Base-by-base conservation (phyloP, 768 basidiomycete genomes). In the Polyporus arcularius region DNA sequence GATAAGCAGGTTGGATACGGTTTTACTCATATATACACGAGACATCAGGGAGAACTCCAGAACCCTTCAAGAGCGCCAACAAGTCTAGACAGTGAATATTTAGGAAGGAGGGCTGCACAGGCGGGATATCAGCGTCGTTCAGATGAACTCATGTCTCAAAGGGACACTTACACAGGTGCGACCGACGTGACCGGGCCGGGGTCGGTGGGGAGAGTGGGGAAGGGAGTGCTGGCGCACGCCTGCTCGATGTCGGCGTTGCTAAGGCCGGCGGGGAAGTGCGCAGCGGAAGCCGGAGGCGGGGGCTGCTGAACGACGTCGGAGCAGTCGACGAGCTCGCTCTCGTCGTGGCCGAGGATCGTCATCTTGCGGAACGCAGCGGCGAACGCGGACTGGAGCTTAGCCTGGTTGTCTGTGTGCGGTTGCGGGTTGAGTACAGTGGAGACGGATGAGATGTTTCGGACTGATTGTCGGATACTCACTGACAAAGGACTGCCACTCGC, bases 401-500 rank as follows among this genome's bases (percentile, higher is more conserved):
- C 62, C 60, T 75, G 72, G 45, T 74, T 55, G 54, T 69, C 60
- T 54, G 57, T 4, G 8, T 11, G 32, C 14, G 16, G 5, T 12
- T 35, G 35, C 11, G 7, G 8, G 11, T 35, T 16, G 21, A 18
- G 35, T 38, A 7, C 43, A 3, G 15, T 3, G n/a, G 12, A n/a
- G 10, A 12, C 12, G 38, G 35, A 16, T n/a, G 9, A 1, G 0
- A 32, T 12, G 7, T 21, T n/a, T 14, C 9, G 9, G 26, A 32
- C 16, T 16, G 26, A 9, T 21, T 14, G 43, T 6, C 39, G 30
- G 49, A 16, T 63, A 62, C 61, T 49, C 57, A 65, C 63, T 66
- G 59, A 72, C 66, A 56, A 72, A 68, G n/a, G 60, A 66, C 64
- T 75, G 74, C 74, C 74, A 76, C 45, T 65, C 55, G 68, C 74